Evolutionary conservation across 2,329 filamentous ascomycete genomes (phyloP), one percentile per base, ranked within the genome.

Genomic region (Fonsecaea multimorphosa): DNA sequence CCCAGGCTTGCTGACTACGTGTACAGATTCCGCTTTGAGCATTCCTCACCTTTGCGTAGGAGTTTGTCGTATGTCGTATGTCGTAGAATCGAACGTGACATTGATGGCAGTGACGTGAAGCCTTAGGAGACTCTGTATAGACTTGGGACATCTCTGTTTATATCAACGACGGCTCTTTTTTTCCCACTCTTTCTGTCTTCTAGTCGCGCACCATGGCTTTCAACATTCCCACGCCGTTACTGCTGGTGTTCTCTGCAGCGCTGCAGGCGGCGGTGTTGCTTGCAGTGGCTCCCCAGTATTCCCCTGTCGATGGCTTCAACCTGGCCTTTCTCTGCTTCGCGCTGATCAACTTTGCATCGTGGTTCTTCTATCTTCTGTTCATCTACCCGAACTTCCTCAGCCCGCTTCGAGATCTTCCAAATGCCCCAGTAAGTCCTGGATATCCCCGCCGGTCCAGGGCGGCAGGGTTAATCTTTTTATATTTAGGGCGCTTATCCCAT

Each of bases 351-450:
- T 68, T 66, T n/a, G 8, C 65, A 5, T 62, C 65, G 5, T 71
- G 68, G 46, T 22, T 76, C 3, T 1, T 77, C 9, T 76, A 77
- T 60, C 59, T 44, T 14, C 71, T 84, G 0, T 54, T 87, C 4
- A 70, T 89, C 46, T 89, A 86, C 71, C 87, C 87, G 2, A 76
- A 80, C 34, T 84, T 81, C 66, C 78, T 89, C 65, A 87, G 82
- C 38, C 86, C 86, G 1, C 70, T 89, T 55, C 82, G 84, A 66
- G 77, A 86, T 70, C 73, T 89, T 32, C 86, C 86, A 4, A 76
- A 78, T 11, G 84, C 86, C 6, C 72, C 78, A 56, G 84, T 85
- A 46, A 11, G 59, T 62, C 7, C 6, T 8, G 14, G 16, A 19
- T 24, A 2, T 6, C 24, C 9, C 8, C 3, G 40, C 31, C 27